Evolutionary conservation across 345 rosid genomes (phyloP), one percentile per base, ranked within the genome.

Genomic region (Viola odorata): DNA sequence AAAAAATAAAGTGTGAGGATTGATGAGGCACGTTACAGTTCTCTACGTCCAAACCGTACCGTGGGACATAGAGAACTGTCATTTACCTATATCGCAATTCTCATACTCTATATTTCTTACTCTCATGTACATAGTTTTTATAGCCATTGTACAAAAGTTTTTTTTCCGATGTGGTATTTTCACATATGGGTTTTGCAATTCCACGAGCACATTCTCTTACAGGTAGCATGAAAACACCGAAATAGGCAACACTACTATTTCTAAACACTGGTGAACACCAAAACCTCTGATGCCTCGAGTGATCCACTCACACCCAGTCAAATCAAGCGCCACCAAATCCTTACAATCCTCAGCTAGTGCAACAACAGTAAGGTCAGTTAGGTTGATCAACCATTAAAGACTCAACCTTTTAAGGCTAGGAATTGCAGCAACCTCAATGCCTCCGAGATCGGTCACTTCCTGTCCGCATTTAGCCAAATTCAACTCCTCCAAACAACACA

Each of bases 391-490:
- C 83, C 85, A 64, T 12, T 76, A 70, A 52, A 81, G 41, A 45
- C 71, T 74, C 69, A 78, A 54, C 63, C 60, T 78, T 56, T 52
- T 71, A 14, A 81, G 70, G 57, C 58, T 63, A 36, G 56, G 7
- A 36, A 76, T 69, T 9, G 66, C 63, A 40, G 85, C 73, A 57
- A 81, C 38, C 6, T 64, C 67, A 10, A 37, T 8, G 3, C 77
- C 79, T 56, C 81, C 76, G 13, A n/a, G 0, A 54, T 78, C 81
- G 8, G 83, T 81, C 52, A 78, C 72, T 65, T 62, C 71, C 4
- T 67, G 77, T 1, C 85, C 83, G 47, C 85, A 78, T 7, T 78
- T 81, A 14, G 83, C 77, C 8, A 78, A 69, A 56, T 72, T 76
- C 74, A 81, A 44, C 60, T 71, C 81, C 64, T 81, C 83, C 76